Evolutionary conservation across 345 rosid species (phyloP), one percentile per base, ranked within the genome.

Genomic region (Eucalyptus leucophloia): DNA sequence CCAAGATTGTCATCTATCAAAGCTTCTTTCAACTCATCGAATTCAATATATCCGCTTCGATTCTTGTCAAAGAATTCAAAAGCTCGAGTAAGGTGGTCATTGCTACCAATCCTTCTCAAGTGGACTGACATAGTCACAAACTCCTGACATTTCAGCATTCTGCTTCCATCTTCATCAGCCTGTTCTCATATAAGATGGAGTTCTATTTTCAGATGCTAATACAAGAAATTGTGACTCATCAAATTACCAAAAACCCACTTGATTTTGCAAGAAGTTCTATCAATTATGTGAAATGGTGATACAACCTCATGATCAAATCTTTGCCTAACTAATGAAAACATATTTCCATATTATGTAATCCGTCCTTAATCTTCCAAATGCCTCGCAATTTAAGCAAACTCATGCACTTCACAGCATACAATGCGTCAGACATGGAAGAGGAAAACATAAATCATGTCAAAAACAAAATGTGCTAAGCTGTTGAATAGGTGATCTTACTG

Each of bases 91-190:
- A 98, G 96, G 89, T 93, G 94, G 87, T 98, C 97, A 67, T 97
- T 96, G 23, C 93, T 90, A 34, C 92, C 95, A 23, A 96, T 94
- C 91, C 94, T 95, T 89, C 91, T 95, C 89, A 97, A 86, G 89
- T 98, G 99, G 89, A 98, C 92, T 3, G 95, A 91, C 94, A 97
- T 91, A 10, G 99, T 94, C 89, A 94, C 92, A 87, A 98, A 98
- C 93, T 97, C 99, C 8, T 96, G 96, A 12, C 96, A 95, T 93
- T 94, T 92, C 42, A 98, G 87, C 28, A 89, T 92, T 3, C 98
- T 98, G 90, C 91, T 95, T n/a, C 97, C 98, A 87, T 97, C 98
- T 9, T 88, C 87, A 89, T 98, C 98, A 17, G 96, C 99, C 96
- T 96, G 21, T 65, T 15, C 30, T 56, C 37, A 15, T 14, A 42